phyloP scores from a whole-genome alignment of 208 protist genomes.

The Phytomonas sp. region DNA sequence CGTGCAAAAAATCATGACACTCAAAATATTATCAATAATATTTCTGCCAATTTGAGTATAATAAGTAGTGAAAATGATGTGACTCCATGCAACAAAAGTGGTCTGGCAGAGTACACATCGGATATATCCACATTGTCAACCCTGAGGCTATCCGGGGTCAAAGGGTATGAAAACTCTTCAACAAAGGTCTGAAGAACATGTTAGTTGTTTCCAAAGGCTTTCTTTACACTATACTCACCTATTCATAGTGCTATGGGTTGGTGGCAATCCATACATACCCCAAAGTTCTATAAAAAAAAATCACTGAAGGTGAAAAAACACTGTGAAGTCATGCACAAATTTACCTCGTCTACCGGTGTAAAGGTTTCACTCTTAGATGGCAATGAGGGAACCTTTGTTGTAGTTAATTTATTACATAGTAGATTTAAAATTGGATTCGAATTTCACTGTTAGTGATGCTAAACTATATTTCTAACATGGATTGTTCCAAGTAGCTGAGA shows the following conservation, averaged over 20 bases:
- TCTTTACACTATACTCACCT: neutral
- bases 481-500: neutral
- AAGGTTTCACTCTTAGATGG: neutral
- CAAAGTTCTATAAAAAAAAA: neutral
- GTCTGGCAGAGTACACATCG: neutral
- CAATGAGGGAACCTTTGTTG: neutral
- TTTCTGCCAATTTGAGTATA: neutral
- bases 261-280: neutral
- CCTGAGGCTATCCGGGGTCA: neutral
- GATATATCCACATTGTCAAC: neutral
- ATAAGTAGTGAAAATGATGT: neutral
- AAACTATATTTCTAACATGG: neutral
- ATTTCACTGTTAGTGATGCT: neutral
- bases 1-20: neutral
- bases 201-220: neutral
- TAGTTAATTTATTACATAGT: neutral
- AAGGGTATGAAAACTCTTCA: neutral
- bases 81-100: neutral
- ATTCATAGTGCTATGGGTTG: neutral
- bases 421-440: neutral
- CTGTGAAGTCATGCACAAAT: neutral
- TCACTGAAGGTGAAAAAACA: neutral
- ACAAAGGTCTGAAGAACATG: neutral
- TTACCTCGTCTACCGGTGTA: neutral
- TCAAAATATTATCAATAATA: neutral